Conservation (phyloP, 2,329 filamentous ascomycete species). For the Curvularia spicifera region DNA sequence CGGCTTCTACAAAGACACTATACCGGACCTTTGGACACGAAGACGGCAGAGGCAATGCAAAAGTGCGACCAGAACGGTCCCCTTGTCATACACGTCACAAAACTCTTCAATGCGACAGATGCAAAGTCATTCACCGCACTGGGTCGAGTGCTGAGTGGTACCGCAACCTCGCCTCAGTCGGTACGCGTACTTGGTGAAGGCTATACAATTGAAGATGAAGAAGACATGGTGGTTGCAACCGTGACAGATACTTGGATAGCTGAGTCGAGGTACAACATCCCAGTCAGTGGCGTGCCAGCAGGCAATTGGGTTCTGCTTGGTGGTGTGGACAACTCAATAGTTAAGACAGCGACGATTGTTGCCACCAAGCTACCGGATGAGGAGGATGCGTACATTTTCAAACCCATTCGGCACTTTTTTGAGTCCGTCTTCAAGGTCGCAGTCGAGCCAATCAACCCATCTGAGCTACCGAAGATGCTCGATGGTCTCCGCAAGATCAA, state of each 20-base stretch:
- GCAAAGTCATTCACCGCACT: constrained; percentile 91
- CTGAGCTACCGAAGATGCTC: constrained; percentile 97
- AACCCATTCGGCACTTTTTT: constrained; percentile 90
- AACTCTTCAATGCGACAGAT: constrained; percentile 88
- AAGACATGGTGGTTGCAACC: constrained; percentile 90
- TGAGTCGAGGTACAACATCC: constrained; percentile 90
- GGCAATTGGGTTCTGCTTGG: constrained; percentile 92
- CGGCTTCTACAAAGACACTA: constrained; percentile 85
- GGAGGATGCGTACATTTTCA: constrained; percentile 95
- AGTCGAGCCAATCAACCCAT: constrained; percentile 97
- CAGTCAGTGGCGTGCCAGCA: constrained; percentile 88
- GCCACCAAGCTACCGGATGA: constrained; percentile 79
- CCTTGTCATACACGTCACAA: constrained; percentile 88
- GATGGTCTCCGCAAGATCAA: constrained; percentile 96
- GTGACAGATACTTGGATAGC: constrained; percentile 88
- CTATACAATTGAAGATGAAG: constrained; percentile 95
- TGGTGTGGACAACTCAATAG: constrained; percentile 95
- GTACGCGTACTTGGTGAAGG: constrained; percentile 93
- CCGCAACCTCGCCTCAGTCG: constrained; percentile 78
- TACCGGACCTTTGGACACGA: constrained; percentile 85
- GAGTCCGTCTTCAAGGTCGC: constrained; percentile 98
- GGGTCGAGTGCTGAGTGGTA: constrained; percentile 91
- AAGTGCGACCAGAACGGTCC: constrained; percentile 88
- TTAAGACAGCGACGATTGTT: constrained; percentile 94
- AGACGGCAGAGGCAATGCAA: constrained; percentile 79